Percentiles rank a stretch among this genome's conserved stretches.
Conservation (phyloP, 495 filamentous ascomycete species). For the Penicillium argentinense region DNA sequence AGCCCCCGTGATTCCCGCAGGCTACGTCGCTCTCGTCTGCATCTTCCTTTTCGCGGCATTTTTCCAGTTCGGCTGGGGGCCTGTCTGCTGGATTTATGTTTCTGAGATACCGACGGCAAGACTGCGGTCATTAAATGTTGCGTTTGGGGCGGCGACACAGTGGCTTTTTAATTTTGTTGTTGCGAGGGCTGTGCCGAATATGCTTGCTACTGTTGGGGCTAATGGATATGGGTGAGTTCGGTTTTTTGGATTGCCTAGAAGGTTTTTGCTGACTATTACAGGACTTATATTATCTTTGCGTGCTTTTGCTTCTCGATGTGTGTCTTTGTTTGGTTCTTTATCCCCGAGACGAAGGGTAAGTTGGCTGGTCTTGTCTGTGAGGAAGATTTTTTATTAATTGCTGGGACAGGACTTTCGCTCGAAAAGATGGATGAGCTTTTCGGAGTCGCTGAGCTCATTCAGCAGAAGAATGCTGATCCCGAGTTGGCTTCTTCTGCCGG, state of each 20-base stretch:
- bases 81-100: conserved; percentile 76
- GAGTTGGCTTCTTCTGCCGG: conserved; percentile 10
- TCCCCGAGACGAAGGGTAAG: conserved; percentile 71
- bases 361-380: not conserved
- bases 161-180: conserved; percentile 48
- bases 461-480: conserved; percentile 20
- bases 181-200: conserved; percentile 39
- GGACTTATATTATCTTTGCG: conserved; percentile 42
- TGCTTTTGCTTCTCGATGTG: conserved; percentile 67
- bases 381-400: not conserved
- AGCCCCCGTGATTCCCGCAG: conserved; percentile 51
- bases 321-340: conserved; percentile 68
- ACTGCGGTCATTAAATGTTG: conserved; percentile 65
- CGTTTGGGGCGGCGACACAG: conserved; percentile 65
- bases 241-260: conserved; percentile 38
- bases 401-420: conserved; percentile 35
- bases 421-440: conserved; percentile 55
- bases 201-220: conserved; percentile 55
- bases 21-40: conserved; percentile 67
- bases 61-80: conserved; percentile 80
- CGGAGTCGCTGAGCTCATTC: conserved; percentile 38
- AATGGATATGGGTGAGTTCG: conserved; percentile 56
- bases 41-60: conserved; percentile 74
- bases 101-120: conserved; percentile 72
- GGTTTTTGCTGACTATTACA: conserved; percentile 28